Conservation (phyloP, 768 basidiomycete genomes). For the Russula earlei region DNA sequence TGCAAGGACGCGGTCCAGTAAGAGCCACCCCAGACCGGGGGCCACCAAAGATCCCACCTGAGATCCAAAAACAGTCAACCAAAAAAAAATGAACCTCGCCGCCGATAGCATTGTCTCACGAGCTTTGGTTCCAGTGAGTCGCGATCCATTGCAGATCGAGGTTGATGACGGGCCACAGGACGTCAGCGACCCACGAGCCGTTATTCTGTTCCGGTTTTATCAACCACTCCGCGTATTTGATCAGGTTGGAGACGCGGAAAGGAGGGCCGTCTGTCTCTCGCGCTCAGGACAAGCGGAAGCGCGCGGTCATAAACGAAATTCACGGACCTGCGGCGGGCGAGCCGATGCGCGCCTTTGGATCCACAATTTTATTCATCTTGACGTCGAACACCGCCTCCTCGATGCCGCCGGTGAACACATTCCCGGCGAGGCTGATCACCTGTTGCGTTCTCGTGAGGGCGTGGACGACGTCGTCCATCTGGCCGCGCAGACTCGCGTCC, state of each 20-base stretch:
- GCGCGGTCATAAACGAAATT: not conserved
- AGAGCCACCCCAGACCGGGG: conserved; percentile 13
- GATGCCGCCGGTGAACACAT: conserved; percentile 14
- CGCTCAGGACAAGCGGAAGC: not conserved
- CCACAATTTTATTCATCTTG: conserved; percentile 2
- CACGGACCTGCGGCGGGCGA: conserved; percentile 13
- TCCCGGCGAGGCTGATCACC: conserved; percentile 9
- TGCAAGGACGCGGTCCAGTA: conserved; percentile 18
- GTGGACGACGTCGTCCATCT: conserved; percentile 11
- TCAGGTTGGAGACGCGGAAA: not conserved
- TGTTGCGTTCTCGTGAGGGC: conserved; percentile 10
- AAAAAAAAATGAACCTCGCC: not conserved
- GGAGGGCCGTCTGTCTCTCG: conserved; percentile 8
- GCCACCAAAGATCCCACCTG: conserved; percentile 17
- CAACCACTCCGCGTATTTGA: conserved; percentile 17
- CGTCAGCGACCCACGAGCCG: conserved; percentile 9
- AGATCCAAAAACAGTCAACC: not conserved
- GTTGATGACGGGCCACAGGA: conserved; percentile 13
- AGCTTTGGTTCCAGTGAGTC: conserved; percentile 12
- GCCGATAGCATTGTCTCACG: not conserved
- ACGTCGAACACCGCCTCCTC: conserved; percentile 11
- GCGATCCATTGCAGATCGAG: conserved; percentile 17
- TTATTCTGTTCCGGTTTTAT: conserved; percentile 10
- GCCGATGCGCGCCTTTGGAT: conserved; percentile 6
- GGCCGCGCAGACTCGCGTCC: conserved; percentile 3